Percentiles rank a stretch among this genome's conserved stretches.
Conservation (phyloP, 495 filamentous ascomycete species). For the Parathielavia hyrcaniae region DNA sequence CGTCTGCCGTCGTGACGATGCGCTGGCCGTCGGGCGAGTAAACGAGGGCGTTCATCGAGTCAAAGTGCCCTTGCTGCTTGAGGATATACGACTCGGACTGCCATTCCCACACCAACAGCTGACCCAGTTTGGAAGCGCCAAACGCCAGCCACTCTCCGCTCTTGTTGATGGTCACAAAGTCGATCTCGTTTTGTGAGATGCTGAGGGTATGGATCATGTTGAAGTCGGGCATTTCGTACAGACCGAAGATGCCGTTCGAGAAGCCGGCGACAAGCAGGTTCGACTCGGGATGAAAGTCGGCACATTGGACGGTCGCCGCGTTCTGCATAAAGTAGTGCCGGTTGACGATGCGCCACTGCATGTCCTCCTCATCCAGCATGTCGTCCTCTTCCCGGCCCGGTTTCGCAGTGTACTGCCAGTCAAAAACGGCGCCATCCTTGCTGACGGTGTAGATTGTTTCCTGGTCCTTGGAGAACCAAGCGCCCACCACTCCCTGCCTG, state of each 20-base stretch:
- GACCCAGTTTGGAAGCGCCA: slow-evolving; percentile 90
- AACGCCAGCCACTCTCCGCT: slow-evolving; percentile 96
- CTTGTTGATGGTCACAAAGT: slow-evolving; percentile 85
- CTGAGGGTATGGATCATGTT: slow-evolving; percentile 84
- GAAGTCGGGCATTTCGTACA: slow-evolving; percentile 97
- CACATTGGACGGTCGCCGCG: slow-evolving; percentile 78
- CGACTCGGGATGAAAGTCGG: slow-evolving; percentile 76
- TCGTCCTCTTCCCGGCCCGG: slow-evolving; percentile 54
- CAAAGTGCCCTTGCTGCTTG: slow-evolving; percentile 95
- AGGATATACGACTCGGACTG: slow-evolving; percentile 99
- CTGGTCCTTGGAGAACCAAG: slow-evolving; percentile 90
- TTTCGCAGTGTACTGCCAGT: slow-evolving; percentile 59
- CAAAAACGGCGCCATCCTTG: slow-evolving; percentile 52
- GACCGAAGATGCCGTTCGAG: slow-evolving; percentile 83
- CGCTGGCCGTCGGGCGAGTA: slow-evolving; percentile 93
- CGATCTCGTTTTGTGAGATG: slow-evolving; percentile 93
- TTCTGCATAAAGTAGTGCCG: slow-evolving; percentile 90
- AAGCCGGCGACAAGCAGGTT: slow-evolving; percentile 89
- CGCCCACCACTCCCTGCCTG: slow-evolving; percentile 74
- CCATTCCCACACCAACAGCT: slow-evolving; percentile 98
- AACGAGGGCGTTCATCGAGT: slow-evolving; percentile 87
- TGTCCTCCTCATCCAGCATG: slow-evolving; percentile 52
- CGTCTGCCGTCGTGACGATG: slow-evolving; percentile 87
- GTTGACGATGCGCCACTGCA: slow-evolving; percentile 79
- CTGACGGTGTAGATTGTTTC: slow-evolving; percentile 58